phyloP scores from a whole-genome alignment of 768 basidiomycete genomes.

The Lentinula sp. region DNA sequence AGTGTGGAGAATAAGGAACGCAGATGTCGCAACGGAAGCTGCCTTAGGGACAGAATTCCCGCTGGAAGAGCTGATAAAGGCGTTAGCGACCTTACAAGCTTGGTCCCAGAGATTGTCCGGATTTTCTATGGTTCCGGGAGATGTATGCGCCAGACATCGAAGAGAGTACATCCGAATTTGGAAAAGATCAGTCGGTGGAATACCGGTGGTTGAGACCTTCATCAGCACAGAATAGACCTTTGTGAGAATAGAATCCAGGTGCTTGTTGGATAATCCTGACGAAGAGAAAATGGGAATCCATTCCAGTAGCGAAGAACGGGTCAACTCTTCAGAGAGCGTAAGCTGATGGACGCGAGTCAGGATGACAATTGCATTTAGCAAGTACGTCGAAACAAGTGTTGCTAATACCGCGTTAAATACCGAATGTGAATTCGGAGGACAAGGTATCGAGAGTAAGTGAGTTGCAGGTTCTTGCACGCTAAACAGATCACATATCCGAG shows the following conservation, averaged over 20 bases:
- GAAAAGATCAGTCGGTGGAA: constrained; percentile 22
- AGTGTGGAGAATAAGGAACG: constrained; percentile 38
- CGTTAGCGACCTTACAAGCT: constrained; percentile 38
- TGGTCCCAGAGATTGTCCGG: constrained; percentile 70
- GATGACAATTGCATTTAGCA: constrained; percentile 46
- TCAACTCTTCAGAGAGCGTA: constrained; percentile 12
- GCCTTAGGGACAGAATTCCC: constrained; percentile 20
- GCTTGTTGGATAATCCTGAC: constrained; percentile 37
- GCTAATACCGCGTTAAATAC: constrained; percentile 26
- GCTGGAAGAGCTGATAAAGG: constrained; percentile 31
- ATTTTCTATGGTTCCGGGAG: constrained; percentile 37
- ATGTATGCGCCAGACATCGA: constrained; percentile 40
- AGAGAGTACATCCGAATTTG: constrained; percentile 41
- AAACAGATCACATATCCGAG: constrained; percentile 31
- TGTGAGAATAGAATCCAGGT: constrained; percentile 52
- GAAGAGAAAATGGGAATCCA: constrained; percentile 44
- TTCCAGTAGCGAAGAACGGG: constrained; percentile 31
- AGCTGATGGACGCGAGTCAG: constrained; percentile 21
- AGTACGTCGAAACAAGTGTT: constrained; percentile 54
- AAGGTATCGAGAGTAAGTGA: constrained; percentile 15
- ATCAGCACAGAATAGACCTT: constrained; percentile 53
- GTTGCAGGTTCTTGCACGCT: background rate
- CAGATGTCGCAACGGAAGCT: constrained; percentile 29
- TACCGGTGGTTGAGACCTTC: constrained; percentile 17
- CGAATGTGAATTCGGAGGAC: constrained; percentile 11